These are phyloP conservation scores for Myriosclerotinia duriaeana DNA, from an alignment of 2,329 filamentous ascomycete species.

Conservation along the genomic window DNA sequence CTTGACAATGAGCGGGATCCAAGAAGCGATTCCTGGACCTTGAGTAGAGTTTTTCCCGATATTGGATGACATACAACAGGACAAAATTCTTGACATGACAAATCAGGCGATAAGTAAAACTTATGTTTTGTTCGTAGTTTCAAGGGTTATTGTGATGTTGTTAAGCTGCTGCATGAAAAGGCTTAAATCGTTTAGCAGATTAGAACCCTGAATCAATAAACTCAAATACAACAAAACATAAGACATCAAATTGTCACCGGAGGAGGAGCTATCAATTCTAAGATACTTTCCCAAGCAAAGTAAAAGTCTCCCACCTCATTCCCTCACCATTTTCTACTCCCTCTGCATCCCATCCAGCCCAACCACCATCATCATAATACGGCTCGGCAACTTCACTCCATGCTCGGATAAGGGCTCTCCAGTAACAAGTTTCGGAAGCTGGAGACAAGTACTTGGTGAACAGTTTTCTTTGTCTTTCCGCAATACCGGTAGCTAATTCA, in stretches of 20 bases:
- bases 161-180: too few relatives aligned
- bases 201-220: not conserved
- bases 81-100: too few relatives aligned
- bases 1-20: too few relatives aligned
- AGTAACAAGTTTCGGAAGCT: constrained; percentile 55
- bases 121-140: too few relatives aligned
- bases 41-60: too few relatives aligned
- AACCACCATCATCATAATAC: constrained; percentile 42
- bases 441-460: constrained; percentile 50
- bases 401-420: constrained; percentile 50
- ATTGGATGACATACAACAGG: too few relatives aligned
- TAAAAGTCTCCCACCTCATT: constrained; percentile 38
- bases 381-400: constrained; percentile 48
- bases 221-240: not conserved
- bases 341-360: constrained; percentile 35
- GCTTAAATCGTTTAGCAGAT: too few relatives aligned
- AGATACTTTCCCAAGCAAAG: constrained; percentile 28
- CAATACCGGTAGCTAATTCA: constrained; percentile 48
- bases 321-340: constrained; percentile 40
- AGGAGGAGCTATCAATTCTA: not conserved
- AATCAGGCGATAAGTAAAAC: too few relatives aligned
- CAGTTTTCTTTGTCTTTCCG: constrained; percentile 47
- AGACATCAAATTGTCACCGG: not conserved
- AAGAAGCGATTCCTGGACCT: too few relatives aligned
- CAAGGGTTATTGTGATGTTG: too few relatives aligned